Evolutionary conservation across 2,329 filamentous ascomycete genomes (phyloP).

Genomic region (Botryotinia narcissicola): DNA sequence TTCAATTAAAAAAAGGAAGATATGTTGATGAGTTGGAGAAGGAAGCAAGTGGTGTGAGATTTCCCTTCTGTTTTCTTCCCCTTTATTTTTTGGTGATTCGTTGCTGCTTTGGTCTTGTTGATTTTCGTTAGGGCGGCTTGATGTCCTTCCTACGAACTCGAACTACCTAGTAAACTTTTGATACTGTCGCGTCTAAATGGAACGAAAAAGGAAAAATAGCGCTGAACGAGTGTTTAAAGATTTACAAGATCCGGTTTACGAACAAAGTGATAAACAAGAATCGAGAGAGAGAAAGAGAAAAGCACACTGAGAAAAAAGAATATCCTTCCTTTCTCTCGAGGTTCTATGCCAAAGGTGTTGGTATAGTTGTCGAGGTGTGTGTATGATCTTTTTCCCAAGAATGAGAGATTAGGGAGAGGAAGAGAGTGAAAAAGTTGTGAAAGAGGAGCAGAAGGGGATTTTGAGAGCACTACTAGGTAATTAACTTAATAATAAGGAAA

Average conservation of each 20-base stretch:
- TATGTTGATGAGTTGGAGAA: constrained; percentile 10
- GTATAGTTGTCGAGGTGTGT: neutral
- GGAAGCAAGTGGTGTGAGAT: constrained; percentile 9
- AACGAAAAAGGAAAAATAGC: neutral
- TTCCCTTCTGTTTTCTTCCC: neutral
- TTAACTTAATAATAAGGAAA: neutral
- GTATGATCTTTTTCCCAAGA: constrained; percentile 2
- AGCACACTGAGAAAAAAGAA: neutral
- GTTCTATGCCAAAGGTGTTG: constrained; percentile 7
- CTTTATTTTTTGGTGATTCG: neutral
- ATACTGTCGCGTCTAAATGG: constrained; percentile 11
- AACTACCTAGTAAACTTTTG: neutral
- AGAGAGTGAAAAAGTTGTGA: neutral
- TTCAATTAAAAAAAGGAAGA: constrained; percentile 16
- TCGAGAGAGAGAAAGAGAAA: neutral
- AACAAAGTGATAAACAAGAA: constrained; percentile 3
- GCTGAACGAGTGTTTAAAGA: constrained; percentile 13
- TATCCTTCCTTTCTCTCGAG: neutral
- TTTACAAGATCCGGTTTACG: neutral
- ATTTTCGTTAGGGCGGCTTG: constrained; percentile 10
- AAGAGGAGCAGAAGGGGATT: neutral
- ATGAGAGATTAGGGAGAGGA: constrained; percentile 13
- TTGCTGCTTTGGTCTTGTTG: constrained; percentile 1
- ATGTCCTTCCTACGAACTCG: constrained; percentile 13
- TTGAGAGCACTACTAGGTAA: neutral